Conservation (phyloP, 202 grass and related monocot genomes). For the Bolboschoenoplectus hybrid region DNA sequence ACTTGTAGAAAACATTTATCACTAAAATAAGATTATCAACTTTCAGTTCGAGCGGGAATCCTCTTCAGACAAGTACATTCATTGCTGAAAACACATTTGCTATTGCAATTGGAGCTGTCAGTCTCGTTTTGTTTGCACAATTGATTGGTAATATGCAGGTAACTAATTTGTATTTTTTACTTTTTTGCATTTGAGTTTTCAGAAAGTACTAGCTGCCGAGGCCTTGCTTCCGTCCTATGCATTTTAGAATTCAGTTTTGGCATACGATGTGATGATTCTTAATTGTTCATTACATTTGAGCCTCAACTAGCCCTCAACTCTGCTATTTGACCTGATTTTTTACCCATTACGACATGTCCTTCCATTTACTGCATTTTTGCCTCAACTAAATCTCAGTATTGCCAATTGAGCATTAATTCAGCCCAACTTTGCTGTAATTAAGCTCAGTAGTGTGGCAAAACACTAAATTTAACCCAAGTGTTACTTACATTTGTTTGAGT, state of each 20-base stretch:
- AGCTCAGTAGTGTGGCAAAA: background rate
- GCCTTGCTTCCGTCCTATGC: slow-evolving; percentile 7
- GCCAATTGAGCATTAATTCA: background rate
- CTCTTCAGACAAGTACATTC: slow-evolving; percentile 56
- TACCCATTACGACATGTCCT: background rate
- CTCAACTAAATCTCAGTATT: background rate
- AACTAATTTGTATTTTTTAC: slow-evolving; percentile 21
- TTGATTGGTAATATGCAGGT: slow-evolving; percentile 99
- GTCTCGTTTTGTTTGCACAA: slow-evolving; percentile 94
- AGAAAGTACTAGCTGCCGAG: background rate
- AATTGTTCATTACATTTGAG: background rate
- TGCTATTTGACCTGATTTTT: background rate
- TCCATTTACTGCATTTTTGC: background rate
- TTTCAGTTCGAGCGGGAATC: slow-evolving; percentile 88
- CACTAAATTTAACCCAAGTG: background rate
- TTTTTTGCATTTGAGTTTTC: background rate
- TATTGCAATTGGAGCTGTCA: slow-evolving; percentile 69
- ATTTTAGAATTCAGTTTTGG: background rate
- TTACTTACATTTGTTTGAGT: background rate
- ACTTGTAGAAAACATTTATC: slow-evolving; percentile 31
- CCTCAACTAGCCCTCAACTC: background rate
- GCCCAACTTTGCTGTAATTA: background rate
- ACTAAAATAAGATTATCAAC: slow-evolving; percentile 16
- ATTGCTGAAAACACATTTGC: slow-evolving; percentile 75
- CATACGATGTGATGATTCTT: background rate